phyloP scores from a whole-genome alignment of 2,329 filamentous ascomycete genomes.

The Alternaria viburni region DNA sequence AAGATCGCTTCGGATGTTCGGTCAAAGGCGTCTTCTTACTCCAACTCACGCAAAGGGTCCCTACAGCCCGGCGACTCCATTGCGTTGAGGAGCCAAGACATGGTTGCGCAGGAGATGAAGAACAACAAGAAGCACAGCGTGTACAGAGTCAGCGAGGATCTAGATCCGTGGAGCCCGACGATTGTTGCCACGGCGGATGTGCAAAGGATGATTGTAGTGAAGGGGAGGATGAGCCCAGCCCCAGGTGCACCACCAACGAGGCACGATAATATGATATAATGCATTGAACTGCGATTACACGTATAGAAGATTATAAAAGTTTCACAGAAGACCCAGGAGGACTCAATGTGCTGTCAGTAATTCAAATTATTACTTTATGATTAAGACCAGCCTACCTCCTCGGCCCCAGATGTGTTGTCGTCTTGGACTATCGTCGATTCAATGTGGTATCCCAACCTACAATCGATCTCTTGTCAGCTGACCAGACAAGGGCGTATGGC shows the following conservation, averaged over 20 bases:
- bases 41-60: conserved; percentile 13
- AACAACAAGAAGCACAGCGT: conserved; percentile 17
- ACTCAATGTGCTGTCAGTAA: neutral
- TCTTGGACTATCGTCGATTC: neutral
- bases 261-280: neutral
- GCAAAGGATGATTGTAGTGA: conserved; percentile 18
- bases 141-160: conserved; percentile 5
- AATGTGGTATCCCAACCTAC: neutral
- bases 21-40: conserved; percentile 20
- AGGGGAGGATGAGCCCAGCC: conserved; percentile 10
- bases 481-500: neutral
- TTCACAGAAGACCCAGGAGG: neutral
- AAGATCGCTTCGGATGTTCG: conserved; percentile 30
- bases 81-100: conserved; percentile 18
- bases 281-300: neutral
- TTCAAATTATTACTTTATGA: neutral
- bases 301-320: neutral
- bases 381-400: neutral
- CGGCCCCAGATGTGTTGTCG: neutral
- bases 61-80: conserved; percentile 13
- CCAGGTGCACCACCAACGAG: neutral
- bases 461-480: neutral
- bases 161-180: conserved; percentile 30
- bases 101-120: neutral
- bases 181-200: conserved; percentile 22